Evolutionary conservation across 345 rosid genomes (phyloP).

Genomic region (Populus pruinosa): DNA sequence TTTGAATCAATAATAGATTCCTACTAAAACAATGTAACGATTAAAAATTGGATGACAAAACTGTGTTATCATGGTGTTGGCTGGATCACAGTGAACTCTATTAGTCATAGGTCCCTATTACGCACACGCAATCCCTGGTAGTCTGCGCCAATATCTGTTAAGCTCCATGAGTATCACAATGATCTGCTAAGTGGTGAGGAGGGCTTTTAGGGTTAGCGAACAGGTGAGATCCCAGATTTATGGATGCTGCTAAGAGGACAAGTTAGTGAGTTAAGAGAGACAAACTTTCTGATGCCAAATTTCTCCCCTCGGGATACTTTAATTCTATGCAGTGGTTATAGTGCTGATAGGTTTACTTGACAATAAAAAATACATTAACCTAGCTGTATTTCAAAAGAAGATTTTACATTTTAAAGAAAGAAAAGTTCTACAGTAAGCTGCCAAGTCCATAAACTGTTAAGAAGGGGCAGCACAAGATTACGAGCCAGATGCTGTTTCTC

Average conservation of each 20-base stretch:
- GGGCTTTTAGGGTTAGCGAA: neutral
- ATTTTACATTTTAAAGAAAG: constrained; percentile 1
- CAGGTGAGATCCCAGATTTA: neutral
- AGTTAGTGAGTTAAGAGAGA: neutral
- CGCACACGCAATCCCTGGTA: neutral
- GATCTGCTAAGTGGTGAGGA: neutral
- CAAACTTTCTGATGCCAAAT: neutral
- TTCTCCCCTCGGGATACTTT: neutral
- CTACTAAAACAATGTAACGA: neutral
- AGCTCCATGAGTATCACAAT: neutral
- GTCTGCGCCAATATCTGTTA: neutral
- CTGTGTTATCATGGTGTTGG: neutral
- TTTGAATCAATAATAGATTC: neutral
- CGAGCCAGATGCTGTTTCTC: neutral
- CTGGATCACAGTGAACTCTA: neutral
- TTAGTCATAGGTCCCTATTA: neutral
- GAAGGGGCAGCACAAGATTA: neutral
- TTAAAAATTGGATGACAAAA: neutral
- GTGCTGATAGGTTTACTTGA: constrained; percentile 3
- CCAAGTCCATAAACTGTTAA: neutral
- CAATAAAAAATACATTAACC: neutral
- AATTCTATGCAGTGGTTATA: neutral
- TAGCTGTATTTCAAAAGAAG: neutral
- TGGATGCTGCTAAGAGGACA: neutral
- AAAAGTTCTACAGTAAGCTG: neutral